Conservation (phyloP, 1,284 basidiomycete genomes). For the Chondrostereum purpureum region DNA sequence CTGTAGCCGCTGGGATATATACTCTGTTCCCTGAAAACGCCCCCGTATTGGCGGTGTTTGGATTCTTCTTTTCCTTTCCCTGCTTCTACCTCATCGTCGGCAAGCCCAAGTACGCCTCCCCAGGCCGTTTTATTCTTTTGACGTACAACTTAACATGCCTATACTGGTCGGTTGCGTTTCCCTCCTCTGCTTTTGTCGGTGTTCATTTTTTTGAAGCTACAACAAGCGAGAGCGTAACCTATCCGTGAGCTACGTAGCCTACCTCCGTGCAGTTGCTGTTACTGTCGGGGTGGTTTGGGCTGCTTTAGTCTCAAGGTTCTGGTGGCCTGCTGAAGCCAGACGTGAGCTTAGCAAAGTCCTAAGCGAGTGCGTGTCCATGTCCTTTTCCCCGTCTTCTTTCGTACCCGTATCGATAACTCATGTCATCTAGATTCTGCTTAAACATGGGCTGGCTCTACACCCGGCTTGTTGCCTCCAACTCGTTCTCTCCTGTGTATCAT, state of each 20-base stretch:
- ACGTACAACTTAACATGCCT: constrained; percentile 90
- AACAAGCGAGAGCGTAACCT: constrained; percentile 71
- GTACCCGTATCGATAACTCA: no score
- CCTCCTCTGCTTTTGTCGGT: background rate
- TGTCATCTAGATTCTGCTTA: constrained; percentile 58
- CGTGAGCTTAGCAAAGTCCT: constrained; percentile 80
- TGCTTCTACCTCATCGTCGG: constrained; percentile 90
- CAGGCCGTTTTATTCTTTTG: constrained; percentile 82
- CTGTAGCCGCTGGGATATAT: constrained; percentile 68
- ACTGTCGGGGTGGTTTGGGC: constrained; percentile 87
- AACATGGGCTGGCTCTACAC: constrained; percentile 84
- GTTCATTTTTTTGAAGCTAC: constrained; percentile 60
- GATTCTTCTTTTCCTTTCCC: constrained; percentile 87
- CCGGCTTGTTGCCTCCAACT: constrained; percentile 72
- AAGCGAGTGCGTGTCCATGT: constrained; percentile 61
- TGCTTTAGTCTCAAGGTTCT: constrained; percentile 77
- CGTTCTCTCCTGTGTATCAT: constrained; percentile 42
- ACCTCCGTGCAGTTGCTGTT: constrained; percentile 77
- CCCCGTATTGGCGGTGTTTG: constrained; percentile 72
- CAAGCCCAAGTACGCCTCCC: constrained; percentile 72
- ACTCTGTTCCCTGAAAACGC: constrained; percentile 74
- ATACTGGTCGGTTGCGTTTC: constrained; percentile 54
- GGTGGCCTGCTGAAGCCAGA: constrained; percentile 94
- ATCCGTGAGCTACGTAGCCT: constrained; percentile 68
- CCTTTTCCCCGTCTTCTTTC: background rate